Conservation (phyloP, 2,329 filamentous ascomycete genomes). For the Graphium sp. region DNA sequence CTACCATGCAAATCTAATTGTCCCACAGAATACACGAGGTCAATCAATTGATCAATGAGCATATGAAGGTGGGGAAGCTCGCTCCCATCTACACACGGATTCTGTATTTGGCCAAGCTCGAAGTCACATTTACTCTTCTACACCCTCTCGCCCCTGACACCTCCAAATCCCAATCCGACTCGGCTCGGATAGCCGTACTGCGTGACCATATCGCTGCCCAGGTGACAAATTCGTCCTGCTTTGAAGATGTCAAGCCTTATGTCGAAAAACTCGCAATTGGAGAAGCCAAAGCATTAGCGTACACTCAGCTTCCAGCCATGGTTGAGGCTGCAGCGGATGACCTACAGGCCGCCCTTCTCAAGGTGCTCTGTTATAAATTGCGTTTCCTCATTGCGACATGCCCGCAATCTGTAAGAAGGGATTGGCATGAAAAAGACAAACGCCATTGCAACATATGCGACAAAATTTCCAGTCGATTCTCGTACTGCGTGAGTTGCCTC, state of each 20-base stretch:
- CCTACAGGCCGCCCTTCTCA: conserved; percentile 2
- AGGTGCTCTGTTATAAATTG: conserved; percentile 1
- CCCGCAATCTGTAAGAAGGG: too few relatives aligned
- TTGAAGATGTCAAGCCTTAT: conserved; percentile 28
- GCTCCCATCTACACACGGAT: conserved; percentile 21
- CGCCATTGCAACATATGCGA: not conserved
- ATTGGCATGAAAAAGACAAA: too few relatives aligned
- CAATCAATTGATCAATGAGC: conserved; percentile 13
- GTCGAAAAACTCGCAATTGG: conserved; percentile 20
- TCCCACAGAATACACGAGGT: conserved; percentile 11
- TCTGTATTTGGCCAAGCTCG: conserved; percentile 19
- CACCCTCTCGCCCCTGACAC: too few relatives aligned
- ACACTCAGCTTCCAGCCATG: conserved; percentile 16
- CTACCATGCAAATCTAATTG: too few relatives aligned
- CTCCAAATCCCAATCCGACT: not conserved
- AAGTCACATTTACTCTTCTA: conserved; percentile 19
- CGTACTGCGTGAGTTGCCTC: not conserved
- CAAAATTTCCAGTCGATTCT: not conserved
- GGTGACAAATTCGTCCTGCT: conserved; percentile 18
- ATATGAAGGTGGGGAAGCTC: conserved; percentile 12
- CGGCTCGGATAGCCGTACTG: conserved; percentile 4
- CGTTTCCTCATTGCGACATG: conserved; percentile 2
- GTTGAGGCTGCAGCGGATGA: conserved; percentile 11
- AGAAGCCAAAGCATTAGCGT: conserved; percentile 21
- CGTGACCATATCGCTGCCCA: conserved; percentile 4